Base-by-base conservation (phyloP, 2,329 filamentous ascomycete species). In the Penicillium freii region DNA sequence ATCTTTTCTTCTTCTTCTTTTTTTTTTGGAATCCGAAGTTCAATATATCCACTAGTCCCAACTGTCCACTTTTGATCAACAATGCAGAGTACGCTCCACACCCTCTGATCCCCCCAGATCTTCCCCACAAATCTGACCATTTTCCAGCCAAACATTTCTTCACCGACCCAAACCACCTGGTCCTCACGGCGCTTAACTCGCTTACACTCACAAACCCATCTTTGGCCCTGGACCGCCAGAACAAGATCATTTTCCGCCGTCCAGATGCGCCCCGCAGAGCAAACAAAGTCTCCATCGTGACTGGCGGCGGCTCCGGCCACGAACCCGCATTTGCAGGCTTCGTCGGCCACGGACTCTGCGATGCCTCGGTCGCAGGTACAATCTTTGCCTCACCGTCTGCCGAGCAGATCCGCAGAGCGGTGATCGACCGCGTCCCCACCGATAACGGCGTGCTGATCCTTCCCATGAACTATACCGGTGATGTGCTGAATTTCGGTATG, bases 401-500 rank as follows among this genome's bases (percentile, higher is more conserved):
- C 0, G 87, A 94, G 75, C 92, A 97, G 77, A 87, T 97, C 54
- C 85, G 90, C 54, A 81, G 84, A 63, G 91, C 87, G 58, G 88
- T 95, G 52, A 84, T 87, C 69, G 83, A 86, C 42, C 82, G 90
- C 21, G 89, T 96, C 3, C 85, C 90, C 59, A 82, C 83, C 4
- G 81, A 83, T 44, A 83, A 85, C 60, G 93, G 92, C 25, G 89
- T 96, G 1, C 74, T 97, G 40, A 89, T 96, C n/a, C 87, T 92
- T 6, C 90, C 96, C 31, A 96, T 96, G 90, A 97, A 97, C 74
- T 96, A 96, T 75, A 96, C 91, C 1, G 90, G 90, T 38, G 90
- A 92, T 72, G 85, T 96, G 53, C 82, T 97, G 65, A 95, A 96
- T 77, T 97, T 97, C 71, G 92, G 92, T 54, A 88, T 97, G 83